These are phyloP conservation scores for Termitomyces bulborhizus DNA, from an alignment of 768 basidiomycete species.

Conservation along the genomic window DNA sequence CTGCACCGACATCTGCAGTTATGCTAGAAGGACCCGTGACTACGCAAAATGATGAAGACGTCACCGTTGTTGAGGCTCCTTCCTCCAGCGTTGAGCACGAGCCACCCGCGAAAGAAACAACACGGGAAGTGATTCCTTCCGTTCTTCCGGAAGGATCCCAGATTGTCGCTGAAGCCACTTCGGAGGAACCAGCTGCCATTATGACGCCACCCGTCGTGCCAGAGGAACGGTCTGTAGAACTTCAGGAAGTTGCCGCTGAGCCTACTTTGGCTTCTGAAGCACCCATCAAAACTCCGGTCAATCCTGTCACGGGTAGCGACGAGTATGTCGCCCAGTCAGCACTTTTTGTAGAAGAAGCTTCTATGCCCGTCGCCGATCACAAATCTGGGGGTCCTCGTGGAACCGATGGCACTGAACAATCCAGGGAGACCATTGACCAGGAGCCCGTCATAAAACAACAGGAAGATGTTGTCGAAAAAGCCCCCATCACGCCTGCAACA, in stretches of 20 bases:
- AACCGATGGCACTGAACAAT: neutral
- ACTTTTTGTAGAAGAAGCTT: neutral
- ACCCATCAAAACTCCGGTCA: neutral
- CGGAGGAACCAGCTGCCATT: neutral
- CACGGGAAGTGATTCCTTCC: neutral
- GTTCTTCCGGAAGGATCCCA: neutral
- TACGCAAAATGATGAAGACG: neutral
- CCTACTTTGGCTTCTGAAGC: neutral
- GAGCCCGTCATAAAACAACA: neutral
- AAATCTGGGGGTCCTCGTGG: neutral
- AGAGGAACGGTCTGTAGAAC: neutral
- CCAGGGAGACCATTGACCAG: neutral
- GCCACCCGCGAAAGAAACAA: too few species aligned
- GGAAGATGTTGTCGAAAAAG: neutral
- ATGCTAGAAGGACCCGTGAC: neutral
- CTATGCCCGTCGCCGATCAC: neutral
- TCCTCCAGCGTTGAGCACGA: neutral
- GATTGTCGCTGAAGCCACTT: neutral
- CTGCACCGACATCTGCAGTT: neutral
- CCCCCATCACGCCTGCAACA: neutral
- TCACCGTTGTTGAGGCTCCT: neutral
- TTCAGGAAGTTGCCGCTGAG: neutral
- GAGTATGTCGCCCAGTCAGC: neutral
- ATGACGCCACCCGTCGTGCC: neutral
- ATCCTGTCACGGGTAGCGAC: neutral